Percentiles rank a stretch among this genome's conserved stretches.
phyloP scores from a whole-genome alignment of 2,329 filamentous ascomycete species.

The Trichothecium roseum region DNA sequence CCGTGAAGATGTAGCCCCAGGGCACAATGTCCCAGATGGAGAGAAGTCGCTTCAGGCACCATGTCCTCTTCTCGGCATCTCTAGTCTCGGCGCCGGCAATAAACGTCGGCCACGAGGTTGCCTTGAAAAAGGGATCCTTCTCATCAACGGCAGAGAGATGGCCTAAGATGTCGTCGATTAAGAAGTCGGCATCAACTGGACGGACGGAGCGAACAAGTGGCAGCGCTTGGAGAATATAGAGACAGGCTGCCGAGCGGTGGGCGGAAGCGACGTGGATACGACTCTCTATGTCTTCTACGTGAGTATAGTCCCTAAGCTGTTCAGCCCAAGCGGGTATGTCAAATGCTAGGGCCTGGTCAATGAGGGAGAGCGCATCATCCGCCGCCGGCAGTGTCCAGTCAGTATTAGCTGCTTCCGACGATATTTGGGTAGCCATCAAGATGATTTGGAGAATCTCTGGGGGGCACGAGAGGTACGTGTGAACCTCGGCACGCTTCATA shows the following conservation, averaged over 20 bases:
- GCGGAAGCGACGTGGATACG: conserved; percentile 33
- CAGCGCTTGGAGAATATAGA: conserved; percentile 34
- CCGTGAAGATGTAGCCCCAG: conserved; percentile 40
- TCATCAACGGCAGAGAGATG: conserved; percentile 38
- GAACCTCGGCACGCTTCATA: conserved; percentile 29
- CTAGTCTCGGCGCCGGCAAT: conserved; percentile 45
- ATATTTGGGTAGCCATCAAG: conserved; percentile 31
- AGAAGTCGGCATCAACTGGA: conserved; percentile 28
- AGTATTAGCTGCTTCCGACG: conserved; percentile 21
- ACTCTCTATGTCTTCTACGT: conserved; percentile 27
- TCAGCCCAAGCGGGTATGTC: conserved; percentile 31
- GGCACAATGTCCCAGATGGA: conserved; percentile 33
- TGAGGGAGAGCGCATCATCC: conserved; percentile 25
- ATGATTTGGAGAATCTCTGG: conserved; percentile 34
- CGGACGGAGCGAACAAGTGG: conserved; percentile 24
- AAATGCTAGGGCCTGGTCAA: conserved; percentile 29
- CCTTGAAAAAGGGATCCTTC: conserved; percentile 44
- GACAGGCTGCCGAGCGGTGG: conserved; percentile 34
- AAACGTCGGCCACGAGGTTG: conserved; percentile 49
- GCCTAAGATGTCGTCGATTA: conserved; percentile 39
- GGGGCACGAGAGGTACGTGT: conserved; percentile 31
- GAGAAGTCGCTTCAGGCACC: conserved; percentile 38
- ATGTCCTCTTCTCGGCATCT: conserved; percentile 32
- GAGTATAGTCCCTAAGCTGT: conserved; percentile 22
- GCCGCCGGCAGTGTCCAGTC: conserved; percentile 20